Percentiles rank a stretch among this genome's conserved stretches.
Conservation (phyloP, 352 stramenopile genomes). For the Globisporangium orthogonon region DNA sequence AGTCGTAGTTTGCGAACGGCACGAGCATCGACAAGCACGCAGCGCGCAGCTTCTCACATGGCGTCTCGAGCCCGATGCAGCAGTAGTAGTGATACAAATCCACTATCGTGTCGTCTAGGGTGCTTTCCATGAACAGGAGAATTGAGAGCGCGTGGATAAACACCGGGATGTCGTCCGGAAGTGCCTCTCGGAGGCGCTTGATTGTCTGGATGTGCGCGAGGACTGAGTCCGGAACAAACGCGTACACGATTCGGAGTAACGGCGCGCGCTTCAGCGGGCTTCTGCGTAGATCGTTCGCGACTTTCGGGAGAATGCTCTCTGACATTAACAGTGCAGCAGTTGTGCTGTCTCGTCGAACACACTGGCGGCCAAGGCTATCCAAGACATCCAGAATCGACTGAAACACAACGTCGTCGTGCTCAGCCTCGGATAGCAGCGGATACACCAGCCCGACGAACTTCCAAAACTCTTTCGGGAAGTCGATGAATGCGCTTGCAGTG, state of each 20-base stretch:
- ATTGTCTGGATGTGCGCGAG: conserved; percentile 70
- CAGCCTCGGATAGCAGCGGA: conserved; percentile 42
- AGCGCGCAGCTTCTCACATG: conserved; percentile 71
- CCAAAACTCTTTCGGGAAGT: conserved; percentile 83
- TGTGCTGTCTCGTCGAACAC: conserved; percentile 35
- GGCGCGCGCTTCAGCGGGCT: conserved; percentile 37
- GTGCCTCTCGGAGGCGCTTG: conserved; percentile 61
- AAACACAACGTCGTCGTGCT: conserved; percentile 42
- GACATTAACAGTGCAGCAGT: conserved; percentile 40
- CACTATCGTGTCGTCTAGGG: conserved; percentile 63
- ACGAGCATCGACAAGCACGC: conserved; percentile 75
- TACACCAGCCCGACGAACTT: conserved; percentile 49
- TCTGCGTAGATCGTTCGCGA: conserved; percentile 22
- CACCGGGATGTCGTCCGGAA: conserved; percentile 51
- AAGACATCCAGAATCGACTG: conserved; percentile 24
- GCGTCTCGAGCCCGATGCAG: conserved; percentile 69
- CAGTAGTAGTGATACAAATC: conserved; percentile 88
- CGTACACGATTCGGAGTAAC: conserved; percentile 52
- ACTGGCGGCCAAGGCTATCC: conserved; percentile 32
- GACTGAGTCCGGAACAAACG: conserved; percentile 43
- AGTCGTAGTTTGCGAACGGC: conserved; percentile 37
- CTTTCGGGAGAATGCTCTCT: conserved; percentile 47
- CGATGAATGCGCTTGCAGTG: conserved; percentile 55
- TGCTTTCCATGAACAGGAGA: conserved; percentile 59
- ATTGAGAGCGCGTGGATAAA: conserved; percentile 76